A percentile compares a stretch with the other conserved stretches of the same genome.
Conservation (phyloP, 495 filamentous ascomycete species). For the Daldinia concentrica region DNA sequence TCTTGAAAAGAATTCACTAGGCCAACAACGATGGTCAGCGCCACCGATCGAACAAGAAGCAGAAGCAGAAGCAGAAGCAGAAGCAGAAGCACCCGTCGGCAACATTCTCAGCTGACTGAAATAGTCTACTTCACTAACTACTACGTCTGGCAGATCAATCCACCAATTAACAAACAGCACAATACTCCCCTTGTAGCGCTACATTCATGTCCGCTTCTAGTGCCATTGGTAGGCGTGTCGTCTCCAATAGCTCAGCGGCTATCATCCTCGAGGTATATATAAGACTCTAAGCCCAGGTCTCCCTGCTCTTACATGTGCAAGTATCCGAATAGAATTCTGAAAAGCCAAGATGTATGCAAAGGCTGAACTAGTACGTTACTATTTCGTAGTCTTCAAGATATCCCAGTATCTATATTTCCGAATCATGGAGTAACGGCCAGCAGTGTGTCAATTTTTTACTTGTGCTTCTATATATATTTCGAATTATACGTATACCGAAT, state of each 20-base stretch:
- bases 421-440: neutral
- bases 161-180: neutral
- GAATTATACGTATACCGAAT: neutral
- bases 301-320: neutral
- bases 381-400: constrained; percentile 9
- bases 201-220: neutral
- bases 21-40: constrained; percentile 29
- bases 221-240: neutral
- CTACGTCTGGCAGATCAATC: neutral
- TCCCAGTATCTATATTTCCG: neutral
- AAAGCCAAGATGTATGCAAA: neutral
- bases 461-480: neutral
- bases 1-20: constrained; percentile 35
- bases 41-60: constrained; percentile 14
- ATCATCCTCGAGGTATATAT: neutral
- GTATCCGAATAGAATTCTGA: neutral
- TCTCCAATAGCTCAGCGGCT: neutral
- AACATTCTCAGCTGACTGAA: constrained; percentile 3
- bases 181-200: neutral
- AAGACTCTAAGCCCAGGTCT: neutral
- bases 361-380: neutral
- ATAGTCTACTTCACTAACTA: neutral
- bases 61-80: neutral
- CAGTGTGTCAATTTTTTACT: neutral
- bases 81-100: neutral